Base-by-base conservation (phyloP, 1,284 basidiomycete genomes). In the Fomes fomentarius region DNA sequence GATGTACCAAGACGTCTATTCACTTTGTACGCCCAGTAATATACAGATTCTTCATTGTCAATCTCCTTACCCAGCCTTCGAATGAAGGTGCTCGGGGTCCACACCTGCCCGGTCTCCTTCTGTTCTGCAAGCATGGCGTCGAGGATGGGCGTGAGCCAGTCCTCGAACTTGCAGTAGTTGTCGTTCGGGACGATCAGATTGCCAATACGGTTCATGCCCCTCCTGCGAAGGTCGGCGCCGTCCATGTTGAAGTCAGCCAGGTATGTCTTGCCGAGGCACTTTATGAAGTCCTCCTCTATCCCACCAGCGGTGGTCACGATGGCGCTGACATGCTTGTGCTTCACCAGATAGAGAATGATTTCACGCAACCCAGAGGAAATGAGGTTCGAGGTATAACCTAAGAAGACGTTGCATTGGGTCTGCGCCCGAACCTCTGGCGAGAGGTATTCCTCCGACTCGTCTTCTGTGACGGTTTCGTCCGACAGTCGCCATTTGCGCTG, bases 11-110 rank as follows among this genome's bases (percentile, higher is more conserved):
- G 49, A 58, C 63, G 45, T 65, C 44, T 68, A 76, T 84, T 78
- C 73, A 96, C 96, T 84, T 96, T 98, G 71, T 94, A 97, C 37
- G 96, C 96, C 97, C 97, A 99, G 69, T 98, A 98, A 69, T 98
- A 98, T 52, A 99, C 93, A 61, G 93, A 95, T 68, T 95, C 91
- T 74, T 99, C 96, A 70, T 98, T 89, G 72, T 98, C 79, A 61
- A 99, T 98, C 74, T 99, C 97, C 70, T 93, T 93, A 24, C 97
- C 97, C 17, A 99, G 76, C 48, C 97, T 78, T 37, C 82, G 83
- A 65, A 98, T 98, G 69, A 99, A 93, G 17, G 85, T 82, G 69
- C 94, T 96, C n/a, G 97, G 97, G 2, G 91, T 88, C 97, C 97
- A 99, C 31, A 89, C 79, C 61, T 81, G 71, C n/a, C 88, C 89